Evolutionary conservation across 768 basidiomycete genomes (phyloP), one percentile per base, ranked within the genome.

Genomic region (Phallus indusiatus): DNA sequence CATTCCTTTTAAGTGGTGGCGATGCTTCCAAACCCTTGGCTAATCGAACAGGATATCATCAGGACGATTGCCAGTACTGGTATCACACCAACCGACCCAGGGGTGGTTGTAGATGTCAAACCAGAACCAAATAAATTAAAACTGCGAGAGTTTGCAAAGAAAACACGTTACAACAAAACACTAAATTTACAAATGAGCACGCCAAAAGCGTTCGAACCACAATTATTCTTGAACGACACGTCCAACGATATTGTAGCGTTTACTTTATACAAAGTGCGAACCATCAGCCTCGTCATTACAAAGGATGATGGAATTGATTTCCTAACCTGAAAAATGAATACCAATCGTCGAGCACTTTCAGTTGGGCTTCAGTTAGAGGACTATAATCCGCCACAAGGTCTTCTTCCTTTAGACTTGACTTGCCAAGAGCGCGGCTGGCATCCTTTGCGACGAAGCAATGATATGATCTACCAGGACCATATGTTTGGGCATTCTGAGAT

Each of bases 371-470:
- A 47, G 80, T 76, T 55, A 99, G 77, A 0, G 65, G 70, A 65
- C 86, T 90, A 68, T 90, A 96, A 68, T 99, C 94, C 12, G 92
- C 73, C 1, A 93, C 78, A 10, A 94, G 95, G 67, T 98, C 85
- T 70, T 92, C 87, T 4, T 76, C 72, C 56, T 90, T 89, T 64
- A 96, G 73, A 65, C 90, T 94, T 54, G 90, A 93, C 83, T 85
- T 85, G 47, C 93, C 95, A 7, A 99, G 76, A 0, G 88, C 95
- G 63, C 78, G 83, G 8, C 91, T 94, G 0, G 85, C 95, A 67
- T 99, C 95, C 73, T 90, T 95, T 49, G 94, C 95, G 34, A 94
- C 91, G 69, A 98, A 97, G 20, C 95, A 72, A 64, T 82, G 79
- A 72, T 94, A 92, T 3, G 86, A 83, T 22, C 76, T 75, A 2